Evolutionary conservation across 441 rosid genomes (phyloP), one percentile per base, ranked within the genome.

Genomic region (Mallotus repandus): DNA sequence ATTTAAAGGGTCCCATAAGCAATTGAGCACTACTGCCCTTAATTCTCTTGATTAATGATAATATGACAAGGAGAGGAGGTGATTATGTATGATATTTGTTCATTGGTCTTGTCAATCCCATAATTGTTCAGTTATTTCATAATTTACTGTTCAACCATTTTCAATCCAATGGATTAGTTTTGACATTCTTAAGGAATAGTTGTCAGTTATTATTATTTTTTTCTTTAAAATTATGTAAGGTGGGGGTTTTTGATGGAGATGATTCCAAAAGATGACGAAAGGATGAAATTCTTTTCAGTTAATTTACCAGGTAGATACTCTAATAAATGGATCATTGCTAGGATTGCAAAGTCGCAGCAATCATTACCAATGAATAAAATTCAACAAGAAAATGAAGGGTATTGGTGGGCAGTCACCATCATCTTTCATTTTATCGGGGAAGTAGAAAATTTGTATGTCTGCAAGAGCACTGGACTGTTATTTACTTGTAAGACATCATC

Each of bases 361-460:
- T 78, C 59, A 80, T 74, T 72, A 48, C 52, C 66, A 45, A 59
- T 35, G 63, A 65, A 68, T 72, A 54, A 63, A 52, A 14, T 16
- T 58, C 22, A 71, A 38, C 11, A 11, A 50, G 50, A 75, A 67
- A 38, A 38, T 38, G 41, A 38, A 6, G 13, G 13, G 45, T 46
- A 72, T 75, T 57, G 76, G 81, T 73, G 19, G 75, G 77, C 57
- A 61, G 69, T 80, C 83, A 32, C 43, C 35, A 32, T 78, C 84
- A 66, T 29, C 57, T 69, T 66, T 16, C 55, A 53, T 63, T 35
- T 62, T 10, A 56, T 62, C 54, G 25, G 63, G 32, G 35, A 55
- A 18, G 50, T 38, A 38, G 41, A 38, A 38, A 38, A 1, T 38
- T 59, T 22, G 4, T 10, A 25, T 38, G 9, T 38, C n/a, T 41